Conservation (phyloP, 1,284 basidiomycete species). For the Volvariella volvacea region DNA sequence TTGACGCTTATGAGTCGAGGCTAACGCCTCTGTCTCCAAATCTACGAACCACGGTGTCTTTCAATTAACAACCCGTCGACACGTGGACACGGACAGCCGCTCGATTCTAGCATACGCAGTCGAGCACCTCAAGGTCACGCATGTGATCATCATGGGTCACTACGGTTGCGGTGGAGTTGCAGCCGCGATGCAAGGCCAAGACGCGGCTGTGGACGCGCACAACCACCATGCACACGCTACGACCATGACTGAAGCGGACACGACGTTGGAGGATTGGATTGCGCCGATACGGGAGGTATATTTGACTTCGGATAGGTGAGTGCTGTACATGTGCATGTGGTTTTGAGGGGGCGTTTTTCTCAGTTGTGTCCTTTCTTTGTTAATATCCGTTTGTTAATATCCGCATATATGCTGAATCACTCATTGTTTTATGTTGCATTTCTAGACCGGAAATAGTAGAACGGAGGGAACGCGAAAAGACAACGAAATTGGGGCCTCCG, state of each 20-base stretch:
- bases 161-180: constrained; percentile 33
- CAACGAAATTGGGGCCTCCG: constrained; percentile 7
- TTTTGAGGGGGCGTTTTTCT: too few relatives aligned
- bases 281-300: constrained; percentile 25
- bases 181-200: constrained; percentile 20
- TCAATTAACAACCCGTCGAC: too few relatives aligned
- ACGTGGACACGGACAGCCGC: constrained; percentile 16
- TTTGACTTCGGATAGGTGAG: constrained; percentile 20
- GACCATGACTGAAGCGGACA: constrained; percentile 13
- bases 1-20: too few relatives aligned
- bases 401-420: too few relatives aligned
- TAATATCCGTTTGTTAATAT: too few relatives aligned
- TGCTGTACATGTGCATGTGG: neutral
- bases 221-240: too few relatives aligned
- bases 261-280: constrained; percentile 26
- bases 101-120: constrained; percentile 29
- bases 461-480: neutral
- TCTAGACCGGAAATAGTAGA: neutral
- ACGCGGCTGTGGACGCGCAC: too few relatives aligned
- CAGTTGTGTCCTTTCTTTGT: too few relatives aligned
- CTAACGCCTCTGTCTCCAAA: neutral
- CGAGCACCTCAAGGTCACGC: constrained; percentile 22
- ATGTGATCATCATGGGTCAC: constrained; percentile 30
- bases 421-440: neutral
- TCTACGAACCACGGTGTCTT: constrained; percentile 5